Evolutionary conservation across 805 yeast species (phyloP), one percentile per base, ranked within the genome.

Genomic region (Metschnikowia corniflorae): DNA sequence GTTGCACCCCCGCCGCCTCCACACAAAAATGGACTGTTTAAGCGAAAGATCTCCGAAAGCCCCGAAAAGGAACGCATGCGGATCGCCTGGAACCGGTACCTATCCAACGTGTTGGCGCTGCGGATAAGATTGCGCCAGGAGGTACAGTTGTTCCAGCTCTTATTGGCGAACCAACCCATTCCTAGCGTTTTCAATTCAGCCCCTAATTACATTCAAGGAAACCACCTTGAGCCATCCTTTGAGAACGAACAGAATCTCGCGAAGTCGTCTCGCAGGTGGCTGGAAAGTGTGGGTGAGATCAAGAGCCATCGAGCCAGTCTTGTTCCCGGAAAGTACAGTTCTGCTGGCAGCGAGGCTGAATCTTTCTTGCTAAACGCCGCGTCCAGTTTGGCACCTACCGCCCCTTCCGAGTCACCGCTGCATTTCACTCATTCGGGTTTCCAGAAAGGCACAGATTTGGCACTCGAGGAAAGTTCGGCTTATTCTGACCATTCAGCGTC

Each of bases 81-180:
- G 14, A 22, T 17, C n/a, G 39, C 51, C 3, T 68, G 73, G 73
- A 55, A 51, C 28, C 50, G 40, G 15, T 68, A 68, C 43, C 57
- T 68, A 34, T 33, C 50, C 30, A 49, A 53, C 30, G 71, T 67
- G 5, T 39, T 66, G n/a, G 50, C 52, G 20, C 63, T 59, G 46
- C 44, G 73, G 19, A 65, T 68, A 31, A 58, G 59, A 39, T 51
- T 68, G 33, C 51, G 72, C 29, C 71, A 65, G 42, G 73, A 68
- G 38, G 65, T 68, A 39, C 51, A 46, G 20, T 41, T 56, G 33
- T 68, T 58, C 54, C 68, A 64, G 42, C 28, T 43, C 5, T 37
- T 49, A 10, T 32, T 43, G 29, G 50, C 53, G 19, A 33, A 42
- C 26, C 39, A 29, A 33, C 41, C 37, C 3, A 26, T 47, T 20